Evolutionary conservation across 2,329 filamentous ascomycete genomes (phyloP).

Genomic region (Setomelanomma holmii): DNA sequence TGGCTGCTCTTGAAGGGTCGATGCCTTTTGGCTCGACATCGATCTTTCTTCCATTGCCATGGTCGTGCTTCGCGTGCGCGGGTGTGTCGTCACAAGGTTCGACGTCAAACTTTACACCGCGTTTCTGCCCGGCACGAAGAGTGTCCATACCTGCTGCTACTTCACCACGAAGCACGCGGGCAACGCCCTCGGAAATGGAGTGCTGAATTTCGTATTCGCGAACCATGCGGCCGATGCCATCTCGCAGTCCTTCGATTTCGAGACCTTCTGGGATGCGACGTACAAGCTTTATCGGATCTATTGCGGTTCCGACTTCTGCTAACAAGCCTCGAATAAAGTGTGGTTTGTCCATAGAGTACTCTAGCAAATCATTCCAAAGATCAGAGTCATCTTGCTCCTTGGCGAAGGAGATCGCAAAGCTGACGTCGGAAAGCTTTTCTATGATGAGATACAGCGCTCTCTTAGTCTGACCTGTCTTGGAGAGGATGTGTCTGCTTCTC

Average conservation of each 20-base stretch:
- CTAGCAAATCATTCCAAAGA: slow-evolving; percentile 91
- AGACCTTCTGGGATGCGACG: slow-evolving; percentile 90
- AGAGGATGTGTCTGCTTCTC: slow-evolving; percentile 73
- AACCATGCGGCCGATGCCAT: slow-evolving; percentile 88
- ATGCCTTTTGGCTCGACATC: slow-evolving; percentile 40
- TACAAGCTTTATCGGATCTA: slow-evolving; percentile 90
- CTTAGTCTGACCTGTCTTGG: slow-evolving; percentile 93
- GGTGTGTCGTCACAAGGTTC: slow-evolving; percentile 51
- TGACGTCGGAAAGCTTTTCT: slow-evolving; percentile 87
- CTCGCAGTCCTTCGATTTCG: slow-evolving; percentile 87
- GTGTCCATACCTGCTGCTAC: slow-evolving; percentile 84
- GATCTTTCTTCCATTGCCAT: slow-evolving; percentile 25
- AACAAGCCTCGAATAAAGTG: slow-evolving; percentile 90
- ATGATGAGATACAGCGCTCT: slow-evolving; percentile 92
- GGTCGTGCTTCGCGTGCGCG: slow-evolving; percentile 15
- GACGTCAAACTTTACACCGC: slow-evolving; percentile 89
- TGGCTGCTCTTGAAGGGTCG: slow-evolving; percentile 33
- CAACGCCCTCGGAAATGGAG: slow-evolving; percentile 89
- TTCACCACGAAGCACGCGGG: slow-evolving; percentile 84
- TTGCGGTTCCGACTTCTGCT: slow-evolving; percentile 91
- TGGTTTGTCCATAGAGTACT: slow-evolving; percentile 98
- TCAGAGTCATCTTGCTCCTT: slow-evolving; percentile 92
- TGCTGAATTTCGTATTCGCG: slow-evolving; percentile 95
- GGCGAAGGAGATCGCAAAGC: slow-evolving; percentile 90
- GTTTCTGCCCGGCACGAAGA: slow-evolving; percentile 78